phyloP scores from a whole-genome alignment of 2,329 filamentous ascomycete species.

The Hypomyces rosellus region DNA sequence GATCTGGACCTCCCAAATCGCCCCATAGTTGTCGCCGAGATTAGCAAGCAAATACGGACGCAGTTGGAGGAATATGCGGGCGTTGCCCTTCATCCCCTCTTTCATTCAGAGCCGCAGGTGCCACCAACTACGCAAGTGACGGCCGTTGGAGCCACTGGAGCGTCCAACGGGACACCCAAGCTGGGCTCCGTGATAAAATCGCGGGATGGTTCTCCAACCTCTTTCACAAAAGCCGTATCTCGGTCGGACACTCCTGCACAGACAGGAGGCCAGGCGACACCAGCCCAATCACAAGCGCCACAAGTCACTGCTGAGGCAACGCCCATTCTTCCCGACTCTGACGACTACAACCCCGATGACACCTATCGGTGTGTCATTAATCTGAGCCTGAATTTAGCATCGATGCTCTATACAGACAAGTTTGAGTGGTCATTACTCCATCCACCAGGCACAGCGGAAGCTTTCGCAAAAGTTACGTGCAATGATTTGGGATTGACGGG shows the following conservation, averaged over 20 bases:
- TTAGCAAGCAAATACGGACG: constrained; percentile 89
- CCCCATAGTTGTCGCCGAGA: constrained; percentile 63
- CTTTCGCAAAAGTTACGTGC: constrained; percentile 88
- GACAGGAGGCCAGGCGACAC: constrained; percentile 45
- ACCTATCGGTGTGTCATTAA: constrained; percentile 90
- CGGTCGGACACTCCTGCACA: constrained; percentile 52
- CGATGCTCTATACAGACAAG: constrained; percentile 89
- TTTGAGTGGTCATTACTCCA: constrained; percentile 97
- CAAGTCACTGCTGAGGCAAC: constrained; percentile 66
- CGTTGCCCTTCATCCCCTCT: constrained; percentile 86
- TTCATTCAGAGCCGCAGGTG: constrained; percentile 54
- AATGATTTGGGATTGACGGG: constrained; percentile 82
- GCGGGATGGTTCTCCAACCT: constrained; percentile 33
- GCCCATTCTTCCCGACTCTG: constrained; percentile 53
- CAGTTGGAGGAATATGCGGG: constrained; percentile 95
- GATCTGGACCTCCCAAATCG: constrained; percentile 86
- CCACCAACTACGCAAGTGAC: constrained; percentile 15
- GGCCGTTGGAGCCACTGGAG: constrained; percentile 13
- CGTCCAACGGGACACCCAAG: constrained; percentile 23
- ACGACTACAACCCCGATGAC: constrained; percentile 83
- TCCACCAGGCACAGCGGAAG: constrained; percentile 83
- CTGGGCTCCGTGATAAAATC: constrained; percentile 27
- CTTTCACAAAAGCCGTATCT: constrained; percentile 30
- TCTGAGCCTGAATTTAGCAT: constrained; percentile 85
- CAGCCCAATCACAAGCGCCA: constrained; percentile 35